These are phyloP conservation scores for Waitea zeae DNA, from an alignment of 1,284 basidiomycete species.

Conservation along the genomic window DNA sequence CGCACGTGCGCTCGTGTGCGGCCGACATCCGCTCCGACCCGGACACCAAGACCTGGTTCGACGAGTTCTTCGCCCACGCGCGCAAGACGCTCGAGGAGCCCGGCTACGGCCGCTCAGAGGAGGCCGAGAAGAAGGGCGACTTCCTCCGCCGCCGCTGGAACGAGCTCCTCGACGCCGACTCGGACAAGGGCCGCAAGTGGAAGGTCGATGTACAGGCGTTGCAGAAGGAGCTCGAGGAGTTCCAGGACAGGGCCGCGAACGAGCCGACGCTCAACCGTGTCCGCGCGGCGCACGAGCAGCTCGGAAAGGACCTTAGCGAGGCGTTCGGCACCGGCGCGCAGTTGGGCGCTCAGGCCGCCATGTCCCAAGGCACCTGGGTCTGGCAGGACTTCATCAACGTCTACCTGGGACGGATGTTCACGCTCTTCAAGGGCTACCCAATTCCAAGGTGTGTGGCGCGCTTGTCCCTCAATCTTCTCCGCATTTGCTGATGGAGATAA, in stretches of 20 bases:
- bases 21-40: conserved; percentile 27
- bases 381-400: conserved; percentile 57
- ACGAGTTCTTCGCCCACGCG: conserved; percentile 26
- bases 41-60: conserved; percentile 28
- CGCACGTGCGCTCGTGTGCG: conserved; percentile 19
- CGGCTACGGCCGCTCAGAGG: conserved; percentile 31
- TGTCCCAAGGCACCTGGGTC: conserved; percentile 38
- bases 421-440: conserved; percentile 32
- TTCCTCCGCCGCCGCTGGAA: conserved; percentile 31
- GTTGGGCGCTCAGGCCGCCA: conserved; percentile 16
- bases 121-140: conserved; percentile 21
- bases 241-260: conserved; percentile 23
- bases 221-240: conserved; percentile 21
- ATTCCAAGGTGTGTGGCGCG: conserved; percentile 37
- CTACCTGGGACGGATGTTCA: conserved; percentile 33
- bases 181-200: conserved; percentile 28
- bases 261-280: conserved; percentile 30
- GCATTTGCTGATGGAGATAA: conserved; percentile 3
- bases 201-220: conserved; percentile 25
- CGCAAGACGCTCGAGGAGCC: conserved; percentile 26
- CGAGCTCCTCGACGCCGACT: conserved; percentile 23
- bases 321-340: conserved; percentile 24
- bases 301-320: conserved; percentile 28
- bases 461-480: not conserved
- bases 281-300: conserved; percentile 24